phyloP scores from a whole-genome alignment of 202 grass and related monocot species.

The Dendrocalamus latiflorus region DNA sequence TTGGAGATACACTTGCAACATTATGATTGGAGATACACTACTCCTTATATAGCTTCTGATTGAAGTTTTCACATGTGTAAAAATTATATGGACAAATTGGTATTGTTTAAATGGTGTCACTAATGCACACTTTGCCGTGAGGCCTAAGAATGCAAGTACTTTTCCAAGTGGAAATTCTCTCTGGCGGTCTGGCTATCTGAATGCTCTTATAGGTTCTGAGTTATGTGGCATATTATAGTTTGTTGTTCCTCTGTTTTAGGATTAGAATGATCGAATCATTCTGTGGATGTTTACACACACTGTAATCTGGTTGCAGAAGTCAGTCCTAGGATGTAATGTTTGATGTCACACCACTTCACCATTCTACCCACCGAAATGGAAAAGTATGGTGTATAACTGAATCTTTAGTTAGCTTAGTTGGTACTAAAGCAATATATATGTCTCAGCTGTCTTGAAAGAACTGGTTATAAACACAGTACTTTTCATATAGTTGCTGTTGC shows the following conservation, averaged over 20 bases:
- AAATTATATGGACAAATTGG: too few species aligned
- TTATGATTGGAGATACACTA: too few species aligned
- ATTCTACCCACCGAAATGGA: not conserved
- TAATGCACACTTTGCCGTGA: too few species aligned
- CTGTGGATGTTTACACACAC: not conserved
- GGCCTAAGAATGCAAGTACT: too few species aligned
- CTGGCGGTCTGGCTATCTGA: too few species aligned
- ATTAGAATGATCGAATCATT: not conserved
- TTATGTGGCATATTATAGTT: too few species aligned
- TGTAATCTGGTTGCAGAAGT: constrained; percentile 9
- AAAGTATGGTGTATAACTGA: not conserved
- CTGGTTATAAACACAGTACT: not conserved
- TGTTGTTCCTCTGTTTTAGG: not conserved
- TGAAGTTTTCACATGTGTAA: too few species aligned
- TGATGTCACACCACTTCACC: not conserved
- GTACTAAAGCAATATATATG: not conserved
- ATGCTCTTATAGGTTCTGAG: too few species aligned
- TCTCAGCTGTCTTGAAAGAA: not conserved
- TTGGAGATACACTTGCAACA: too few species aligned
- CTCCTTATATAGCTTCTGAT: too few species aligned
- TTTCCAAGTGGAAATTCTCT: too few species aligned
- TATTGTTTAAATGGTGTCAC: too few species aligned
- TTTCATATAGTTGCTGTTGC: not conserved
- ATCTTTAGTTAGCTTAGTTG: not conserved
- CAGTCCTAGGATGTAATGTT: not conserved